Evolutionary conservation across 2,329 filamentous ascomycete species (phyloP).

Genomic region (Periconia macrospinosa): DNA sequence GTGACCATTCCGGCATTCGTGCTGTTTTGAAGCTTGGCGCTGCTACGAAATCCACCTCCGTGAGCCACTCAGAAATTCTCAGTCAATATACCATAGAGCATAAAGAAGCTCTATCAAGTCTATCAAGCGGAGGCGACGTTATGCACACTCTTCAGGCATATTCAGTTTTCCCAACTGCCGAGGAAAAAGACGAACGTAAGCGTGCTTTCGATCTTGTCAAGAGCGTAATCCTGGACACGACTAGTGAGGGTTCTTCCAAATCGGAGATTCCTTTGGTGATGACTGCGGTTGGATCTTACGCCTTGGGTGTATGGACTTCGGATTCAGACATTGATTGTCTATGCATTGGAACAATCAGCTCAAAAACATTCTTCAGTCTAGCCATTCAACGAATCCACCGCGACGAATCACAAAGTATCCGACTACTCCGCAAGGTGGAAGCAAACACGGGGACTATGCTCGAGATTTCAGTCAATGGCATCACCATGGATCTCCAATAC

Average conservation of each 20-base stretch:
- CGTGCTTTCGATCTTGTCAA: constrained; percentile 53
- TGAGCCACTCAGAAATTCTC: constrained; percentile 4
- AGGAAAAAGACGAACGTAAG: constrained; percentile 48
- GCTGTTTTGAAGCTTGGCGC: constrained; percentile 37
- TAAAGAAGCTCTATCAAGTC: constrained; percentile 9
- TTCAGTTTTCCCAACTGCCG: constrained; percentile 50
- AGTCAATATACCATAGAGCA: constrained; percentile 12
- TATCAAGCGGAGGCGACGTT: constrained; percentile 15
- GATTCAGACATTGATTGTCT: constrained; percentile 68
- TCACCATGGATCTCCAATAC: constrained; percentile 69
- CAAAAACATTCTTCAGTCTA: constrained; percentile 63
- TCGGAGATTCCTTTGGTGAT: constrained; percentile 51
- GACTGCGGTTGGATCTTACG: constrained; percentile 67
- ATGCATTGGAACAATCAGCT: constrained; percentile 64
- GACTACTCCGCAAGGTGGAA: constrained; percentile 60
- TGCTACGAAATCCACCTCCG: background rate
- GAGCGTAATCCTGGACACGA: constrained; percentile 43
- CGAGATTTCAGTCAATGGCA: constrained; percentile 60
- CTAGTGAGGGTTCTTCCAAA: constrained; percentile 6
- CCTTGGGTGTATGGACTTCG: constrained; percentile 62
- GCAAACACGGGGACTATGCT: constrained; percentile 65
- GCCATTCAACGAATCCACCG: constrained; percentile 58
- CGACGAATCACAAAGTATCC: constrained; percentile 48
- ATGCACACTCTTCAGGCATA: constrained; percentile 14
- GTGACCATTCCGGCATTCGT: constrained; percentile 60